Conservation (phyloP, 345 rosid genomes). For the Citrus trifoliata region DNA sequence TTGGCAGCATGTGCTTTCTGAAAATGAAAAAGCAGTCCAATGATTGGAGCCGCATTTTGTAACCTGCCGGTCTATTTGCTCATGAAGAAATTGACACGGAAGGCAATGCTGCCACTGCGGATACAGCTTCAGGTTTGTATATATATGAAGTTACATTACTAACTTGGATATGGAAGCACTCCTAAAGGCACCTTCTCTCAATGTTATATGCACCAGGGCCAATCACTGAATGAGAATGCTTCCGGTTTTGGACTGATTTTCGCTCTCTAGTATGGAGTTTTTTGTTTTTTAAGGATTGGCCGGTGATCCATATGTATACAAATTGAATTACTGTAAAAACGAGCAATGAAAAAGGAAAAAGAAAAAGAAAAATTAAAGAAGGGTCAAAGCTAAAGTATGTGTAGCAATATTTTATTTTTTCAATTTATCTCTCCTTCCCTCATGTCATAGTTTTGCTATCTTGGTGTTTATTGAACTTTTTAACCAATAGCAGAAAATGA, state of each 20-base stretch:
- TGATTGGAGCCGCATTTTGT: constrained; percentile 3
- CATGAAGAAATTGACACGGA: neutral
- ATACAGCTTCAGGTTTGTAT: constrained; percentile 13
- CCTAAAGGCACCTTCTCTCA: constrained; percentile 2
- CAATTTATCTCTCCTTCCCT: neutral
- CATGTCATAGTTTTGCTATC: neutral
- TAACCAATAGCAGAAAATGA: no score
- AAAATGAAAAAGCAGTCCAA: constrained; percentile 1
- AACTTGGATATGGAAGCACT: constrained; percentile 28
- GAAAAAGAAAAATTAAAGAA: neutral
- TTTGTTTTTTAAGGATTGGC: constrained; percentile 13
- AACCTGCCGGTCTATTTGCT: constrained; percentile 5
- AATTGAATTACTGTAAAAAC: constrained; percentile 27
- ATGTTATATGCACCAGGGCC: constrained; percentile 18
- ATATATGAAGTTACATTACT: constrained; percentile 29
- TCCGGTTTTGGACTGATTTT: constrained; percentile 30
- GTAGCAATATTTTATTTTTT: constrained; percentile 38
- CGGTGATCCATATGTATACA: constrained; percentile 18
- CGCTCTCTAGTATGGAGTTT: constrained; percentile 19
- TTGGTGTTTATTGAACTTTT: neutral
- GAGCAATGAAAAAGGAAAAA: neutral
- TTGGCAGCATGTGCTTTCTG: constrained; percentile 10
- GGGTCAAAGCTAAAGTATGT: constrained; percentile 16
- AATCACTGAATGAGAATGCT: constrained; percentile 15
- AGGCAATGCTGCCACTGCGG: constrained; percentile 10